Evolutionary conservation across 2,329 filamentous ascomycete species (phyloP).

Genomic region (Epichloe coenophiala): DNA sequence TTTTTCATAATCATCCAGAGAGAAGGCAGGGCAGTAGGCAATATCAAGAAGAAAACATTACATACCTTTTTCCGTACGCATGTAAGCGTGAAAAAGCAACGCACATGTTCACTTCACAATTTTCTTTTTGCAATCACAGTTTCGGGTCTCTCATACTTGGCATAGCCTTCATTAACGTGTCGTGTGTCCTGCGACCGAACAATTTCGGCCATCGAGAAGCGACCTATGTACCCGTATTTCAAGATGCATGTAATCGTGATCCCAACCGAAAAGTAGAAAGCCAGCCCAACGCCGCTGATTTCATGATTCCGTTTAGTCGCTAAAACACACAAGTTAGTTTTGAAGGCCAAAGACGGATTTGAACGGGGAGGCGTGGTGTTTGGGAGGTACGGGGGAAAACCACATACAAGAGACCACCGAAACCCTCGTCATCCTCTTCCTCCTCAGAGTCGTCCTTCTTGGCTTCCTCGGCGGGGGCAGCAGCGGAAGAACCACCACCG

Average conservation of each 20-base stretch:
- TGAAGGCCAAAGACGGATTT: neutral
- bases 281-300: slow-evolving; percentile 25
- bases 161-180: slow-evolving; percentile 16
- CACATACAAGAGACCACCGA: slow-evolving; percentile 66
- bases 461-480: slow-evolving; percentile 45
- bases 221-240: slow-evolving; percentile 32
- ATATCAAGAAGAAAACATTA: slow-evolving; percentile 12
- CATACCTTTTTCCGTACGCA: slow-evolving; percentile 29
- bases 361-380: too few species aligned
- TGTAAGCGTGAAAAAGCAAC: neutral
- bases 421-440: slow-evolving; percentile 55
- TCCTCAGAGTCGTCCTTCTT: slow-evolving; percentile 56
- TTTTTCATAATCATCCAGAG: slow-evolving; percentile 41
- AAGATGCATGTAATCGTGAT: slow-evolving; percentile 29
- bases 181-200: slow-evolving; percentile 18
- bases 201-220: slow-evolving; percentile 26
- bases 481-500: slow-evolving; percentile 29
- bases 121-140: neutral
- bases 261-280: slow-evolving; percentile 29
- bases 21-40: neutral
- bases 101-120: neutral
- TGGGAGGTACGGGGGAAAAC: neutral
- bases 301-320: slow-evolving; percentile 36
- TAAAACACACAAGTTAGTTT: slow-evolving; percentile 27
- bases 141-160: neutral